These are phyloP conservation scores for Populus euphratica DNA, from an alignment of 345 rosid species.

Conservation along the genomic window DNA sequence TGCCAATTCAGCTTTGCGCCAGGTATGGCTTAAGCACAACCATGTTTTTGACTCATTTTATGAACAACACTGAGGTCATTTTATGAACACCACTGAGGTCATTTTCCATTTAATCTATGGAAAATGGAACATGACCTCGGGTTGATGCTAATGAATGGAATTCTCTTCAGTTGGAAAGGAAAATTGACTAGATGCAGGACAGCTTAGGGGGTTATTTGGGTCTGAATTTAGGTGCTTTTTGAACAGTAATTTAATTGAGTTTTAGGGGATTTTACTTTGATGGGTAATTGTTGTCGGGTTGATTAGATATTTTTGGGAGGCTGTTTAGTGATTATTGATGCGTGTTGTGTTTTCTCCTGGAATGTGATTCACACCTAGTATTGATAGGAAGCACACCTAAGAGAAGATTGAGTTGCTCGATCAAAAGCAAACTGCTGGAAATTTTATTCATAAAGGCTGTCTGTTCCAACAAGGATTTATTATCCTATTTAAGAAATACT, in stretches of 20 bases:
- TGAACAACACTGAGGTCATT: not conserved
- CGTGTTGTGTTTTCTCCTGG: not conserved
- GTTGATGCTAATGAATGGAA: not conserved
- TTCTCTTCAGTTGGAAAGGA: not conserved
- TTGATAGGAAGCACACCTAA: not conserved
- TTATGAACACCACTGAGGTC: not conserved
- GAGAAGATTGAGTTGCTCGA: not conserved
- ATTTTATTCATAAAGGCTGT: not conserved
- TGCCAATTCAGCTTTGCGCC: slow-evolving; percentile 74
- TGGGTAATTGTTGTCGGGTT: not conserved
- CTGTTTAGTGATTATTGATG: not conserved
- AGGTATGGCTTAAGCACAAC: slow-evolving; percentile 42
- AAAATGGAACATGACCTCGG: not conserved
- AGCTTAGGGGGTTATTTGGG: not conserved
- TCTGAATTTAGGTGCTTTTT: not conserved
- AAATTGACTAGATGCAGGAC: not conserved
- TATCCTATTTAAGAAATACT: not conserved
- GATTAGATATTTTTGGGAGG: not conserved
- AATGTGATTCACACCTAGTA: not conserved
- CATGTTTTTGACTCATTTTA: not conserved
- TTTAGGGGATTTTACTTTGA: not conserved
- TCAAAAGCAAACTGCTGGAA: not conserved
- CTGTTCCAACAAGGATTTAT: not conserved
- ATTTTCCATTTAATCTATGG: not conserved
- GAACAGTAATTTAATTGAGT: not conserved